A percentile compares a stretch with the other conserved stretches of the same genome.
Conservation (phyloP, 2,329 filamentous ascomycete genomes). For the Trichoderma polysporum region DNA sequence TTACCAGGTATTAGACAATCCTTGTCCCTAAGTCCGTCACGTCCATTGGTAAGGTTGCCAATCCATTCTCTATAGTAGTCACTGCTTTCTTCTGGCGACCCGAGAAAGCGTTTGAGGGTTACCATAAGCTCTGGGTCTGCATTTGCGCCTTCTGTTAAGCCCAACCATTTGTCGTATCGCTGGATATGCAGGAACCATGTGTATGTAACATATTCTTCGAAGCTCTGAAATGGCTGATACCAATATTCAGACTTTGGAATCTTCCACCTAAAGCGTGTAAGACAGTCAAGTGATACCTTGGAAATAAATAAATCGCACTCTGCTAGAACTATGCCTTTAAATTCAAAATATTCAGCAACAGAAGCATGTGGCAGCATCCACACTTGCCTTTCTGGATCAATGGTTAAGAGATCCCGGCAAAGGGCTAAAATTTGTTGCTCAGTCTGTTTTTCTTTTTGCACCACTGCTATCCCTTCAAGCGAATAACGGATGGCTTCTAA, state of each 20-base stretch:
- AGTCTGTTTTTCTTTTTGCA: not conserved
- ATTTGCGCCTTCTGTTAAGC: not conserved
- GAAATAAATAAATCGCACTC: not conserved
- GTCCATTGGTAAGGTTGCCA: not conserved
- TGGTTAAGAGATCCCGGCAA: constrained; percentile 9
- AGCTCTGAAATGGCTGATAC: not conserved
- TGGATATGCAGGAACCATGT: not conserved
- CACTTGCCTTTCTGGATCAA: not conserved
- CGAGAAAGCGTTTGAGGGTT: not conserved
- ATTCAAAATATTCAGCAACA: constrained; percentile 18
- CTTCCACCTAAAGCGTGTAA: not conserved
- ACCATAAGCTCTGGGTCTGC: not conserved
- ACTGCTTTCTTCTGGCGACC: not conserved
- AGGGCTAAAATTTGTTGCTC: not conserved
- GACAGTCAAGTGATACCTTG: not conserved
- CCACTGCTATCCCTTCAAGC: not conserved
- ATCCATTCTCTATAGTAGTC: not conserved
- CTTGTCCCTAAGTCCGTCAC: not conserved
- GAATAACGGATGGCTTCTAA: constrained; percentile 5
- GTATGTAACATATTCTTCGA: not conserved
- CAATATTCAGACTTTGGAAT: not conserved
- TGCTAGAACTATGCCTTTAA: not conserved
- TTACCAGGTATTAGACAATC: not conserved
- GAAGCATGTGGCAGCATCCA: constrained; percentile 18
- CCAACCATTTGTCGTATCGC: constrained; percentile 8